Evolutionary conservation across 2,329 filamentous ascomycete genomes (phyloP), one percentile per base, ranked within the genome.

Genomic region (Hymenoscyphus scutula): DNA sequence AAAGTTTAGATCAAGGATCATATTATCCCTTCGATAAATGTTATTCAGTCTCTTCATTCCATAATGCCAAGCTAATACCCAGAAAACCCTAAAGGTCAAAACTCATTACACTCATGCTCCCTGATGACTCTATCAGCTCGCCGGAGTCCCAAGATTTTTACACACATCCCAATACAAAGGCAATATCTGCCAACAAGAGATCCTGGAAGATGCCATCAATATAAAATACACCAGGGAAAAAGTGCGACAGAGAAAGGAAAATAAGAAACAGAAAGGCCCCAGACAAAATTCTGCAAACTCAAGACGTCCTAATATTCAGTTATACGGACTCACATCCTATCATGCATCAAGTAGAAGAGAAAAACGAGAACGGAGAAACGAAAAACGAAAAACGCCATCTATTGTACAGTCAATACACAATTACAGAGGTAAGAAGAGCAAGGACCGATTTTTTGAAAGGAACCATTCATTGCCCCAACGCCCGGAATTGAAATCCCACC

Each of bases 381-480:
- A 11, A 38, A 41, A 65, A 65, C 63, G 58, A n/a, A n/a, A n/a
- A n/a, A 3, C 27, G 6, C 62, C 65, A 57, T 64, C 61, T 68
- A 68, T 65, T 63, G 56, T 67, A 68, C 67, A 68, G 17, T 25
- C 30, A 25, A 55, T 45, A 55, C 37, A 53, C 23, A 62, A 59
- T 58, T 63, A 51, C 45, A 51, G 10, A 51, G 45, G 19, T 11
- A 13, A 19, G 45, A 23, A 51, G 34, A 37, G 34, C 32, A 13
- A 10, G 19, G 45, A 25, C 45, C 45, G 19, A 58, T 41, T 57
- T 23, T 23, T 38, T 29, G 30, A 59, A 57, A 34, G 23, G 58
- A 56, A 59, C 30, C 56, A 51, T 38, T 54, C 53, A 34, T 17
- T 53, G 29, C 37, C 56, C 34, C 56, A 60, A 60, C 61, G 61